Evolutionary conservation across 176 grass and related monocot species (phyloP), one percentile per base, ranked within the genome.

Genomic region (Puya raimondii): DNA sequence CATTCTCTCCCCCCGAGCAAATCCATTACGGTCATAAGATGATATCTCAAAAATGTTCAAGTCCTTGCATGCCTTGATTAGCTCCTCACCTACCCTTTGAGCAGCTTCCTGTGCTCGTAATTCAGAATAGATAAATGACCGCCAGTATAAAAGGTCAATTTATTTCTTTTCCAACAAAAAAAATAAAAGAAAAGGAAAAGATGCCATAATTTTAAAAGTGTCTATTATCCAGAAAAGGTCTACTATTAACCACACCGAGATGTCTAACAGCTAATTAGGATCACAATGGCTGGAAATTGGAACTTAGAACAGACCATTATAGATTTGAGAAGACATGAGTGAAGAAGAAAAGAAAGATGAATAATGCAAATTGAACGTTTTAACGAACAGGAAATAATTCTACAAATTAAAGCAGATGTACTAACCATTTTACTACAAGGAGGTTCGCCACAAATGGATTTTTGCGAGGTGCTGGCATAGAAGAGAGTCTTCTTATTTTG

Each of bases 1-100:
- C 79, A 92, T 88, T 88, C 86, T 91, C 56, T 90, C 93, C 56
- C 89, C 89, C 42, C 89, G 85, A 13, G 89, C 89, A 64, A 92
- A 90, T 21, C 86, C 81, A 33, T 97, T 97, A 65, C 84, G 81
- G 18, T 92, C 93, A n/a, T 97, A 97, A 68, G 79, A 83, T 2
- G 91, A 97, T 51, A 92, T 69, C 84, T 92, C 84, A 7, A 74
- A 77, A 50, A 97, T 80, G 20, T 85, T 82, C 68, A 92, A 58
- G 64, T 90, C 84, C 65, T 75, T 53, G 65, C 89, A 90, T 9
- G 76, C 71, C 78, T 80, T 77, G 17, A 92, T 76, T 11, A 97
- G 77, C 74, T 85, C 89, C 69, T 92, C 89, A 15, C 93, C 89
- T 11, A 97, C 84, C 70, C 71, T 87, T 50, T 81, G 81, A 29